These are phyloP conservation scores for Phlebiopsis gigantea DNA, from an alignment of 768 basidiomycete genomes.

Conservation along the genomic window DNA sequence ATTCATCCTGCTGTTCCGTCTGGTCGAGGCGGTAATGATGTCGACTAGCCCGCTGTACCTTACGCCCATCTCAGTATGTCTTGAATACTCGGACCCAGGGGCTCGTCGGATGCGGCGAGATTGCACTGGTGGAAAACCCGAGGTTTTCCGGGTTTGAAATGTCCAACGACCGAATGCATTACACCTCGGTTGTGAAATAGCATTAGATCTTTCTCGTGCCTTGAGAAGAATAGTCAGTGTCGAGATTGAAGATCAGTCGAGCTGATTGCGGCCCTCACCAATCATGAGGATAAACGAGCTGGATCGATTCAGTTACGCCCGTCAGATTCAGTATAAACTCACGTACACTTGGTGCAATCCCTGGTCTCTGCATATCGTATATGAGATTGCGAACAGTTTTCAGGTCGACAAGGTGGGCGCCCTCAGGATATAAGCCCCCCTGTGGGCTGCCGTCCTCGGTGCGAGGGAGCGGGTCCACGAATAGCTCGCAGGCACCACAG, in stretches of 20 bases:
- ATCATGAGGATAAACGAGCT: background rate
- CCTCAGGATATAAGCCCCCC: conserved; percentile 76
- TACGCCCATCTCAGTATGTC: conserved; percentile 36
- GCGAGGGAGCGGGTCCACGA: conserved; percentile 76
- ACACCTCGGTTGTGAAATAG: conserved; percentile 85
- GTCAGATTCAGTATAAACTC: background rate
- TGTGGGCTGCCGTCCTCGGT: conserved; percentile 44
- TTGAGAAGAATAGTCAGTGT: background rate
- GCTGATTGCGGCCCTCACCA: background rate
- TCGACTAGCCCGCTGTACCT: too few species aligned
- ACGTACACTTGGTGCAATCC: conserved; percentile 36
- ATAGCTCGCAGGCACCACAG: conserved; percentile 60
- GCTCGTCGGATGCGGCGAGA: conserved; percentile 70
- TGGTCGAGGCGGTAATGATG: too few species aligned
- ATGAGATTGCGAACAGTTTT: conserved; percentile 65
- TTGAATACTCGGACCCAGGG: conserved; percentile 58
- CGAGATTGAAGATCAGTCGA: background rate
- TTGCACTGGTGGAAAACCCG: conserved; percentile 84
- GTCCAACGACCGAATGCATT: conserved; percentile 73
- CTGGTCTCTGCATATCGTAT: conserved; percentile 85
- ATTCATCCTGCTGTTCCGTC: too few species aligned
- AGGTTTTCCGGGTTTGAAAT: conserved; percentile 61
- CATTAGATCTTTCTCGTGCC: conserved; percentile 59
- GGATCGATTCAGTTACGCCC: background rate
- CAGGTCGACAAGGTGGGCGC: conserved; percentile 69